Evolutionary conservation across 2,329 filamentous ascomycete species (phyloP), one percentile per base, ranked within the genome.

Genomic region (Fusarium pseudograminearum): DNA sequence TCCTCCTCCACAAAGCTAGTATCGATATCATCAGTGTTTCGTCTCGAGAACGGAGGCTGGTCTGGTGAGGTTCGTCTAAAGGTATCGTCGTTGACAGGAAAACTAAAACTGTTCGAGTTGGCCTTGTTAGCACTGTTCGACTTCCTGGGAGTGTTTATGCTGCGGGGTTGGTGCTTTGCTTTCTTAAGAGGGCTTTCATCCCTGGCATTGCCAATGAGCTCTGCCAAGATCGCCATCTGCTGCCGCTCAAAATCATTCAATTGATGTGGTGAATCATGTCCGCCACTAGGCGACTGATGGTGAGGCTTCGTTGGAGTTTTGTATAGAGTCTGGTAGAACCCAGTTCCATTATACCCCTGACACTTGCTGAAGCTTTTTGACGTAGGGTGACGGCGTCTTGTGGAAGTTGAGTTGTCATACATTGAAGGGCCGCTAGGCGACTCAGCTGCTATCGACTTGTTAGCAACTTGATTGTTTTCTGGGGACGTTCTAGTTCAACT

Each of bases 21-120:
- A 76, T 88, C 87, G 70, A 90, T 90, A 53, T 85, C 87, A 59
- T 90, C 87, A 22, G 85, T 80, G 70, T 85, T 89, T 59, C 78
- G 84, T 63, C 83, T 83, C 40, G 80, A 74, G 63, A 88, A 87
- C 4, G 76, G 77, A 42, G 80, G 77, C 36, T 75, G 77, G 22
- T 78, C 74, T n/a, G 80, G 74, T 12, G 78, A 76, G 8, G 80
- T 76, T 33, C 73, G 71, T 14, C 73, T 70, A 55, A 83, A 82
- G 1, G 79, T 79, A 41, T 84, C 81, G 58, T 83, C 79, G 62
- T 83, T 78, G 60, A 82, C 67, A 36, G 82, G 75, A 58, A 88
- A 83, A 48, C 78, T 82, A 73, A 89, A 89, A 78, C 87, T 90
- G 79, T 72, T 65, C 41, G 70, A 70, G 61, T 56, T 61, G 69